A percentile compares a stretch with the other conserved stretches of the same genome.
Evolutionary conservation across 2,329 filamentous ascomycete species (phyloP).

Genomic region (Lachnellula willkommii): DNA sequence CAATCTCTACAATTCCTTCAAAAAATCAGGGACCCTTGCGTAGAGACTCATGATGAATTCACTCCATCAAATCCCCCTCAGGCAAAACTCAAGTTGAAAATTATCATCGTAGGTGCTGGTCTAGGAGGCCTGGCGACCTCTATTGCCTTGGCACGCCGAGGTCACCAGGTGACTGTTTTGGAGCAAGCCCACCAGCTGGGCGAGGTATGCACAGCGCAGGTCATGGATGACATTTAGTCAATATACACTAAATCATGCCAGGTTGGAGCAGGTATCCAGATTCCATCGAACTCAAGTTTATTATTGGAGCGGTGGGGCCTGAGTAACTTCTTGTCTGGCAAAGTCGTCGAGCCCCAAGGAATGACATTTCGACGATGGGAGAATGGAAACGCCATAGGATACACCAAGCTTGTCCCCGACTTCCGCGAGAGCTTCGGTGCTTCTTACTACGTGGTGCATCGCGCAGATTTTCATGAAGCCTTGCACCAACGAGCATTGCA

Average conservation of each 20-base stretch:
- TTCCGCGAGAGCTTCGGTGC: conserved; percentile 30
- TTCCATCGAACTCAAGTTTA: conserved; percentile 34
- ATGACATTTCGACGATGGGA: conserved; percentile 35
- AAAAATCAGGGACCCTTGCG: not conserved
- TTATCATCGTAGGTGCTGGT: conserved; percentile 33
- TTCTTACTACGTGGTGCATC: conserved; percentile 26
- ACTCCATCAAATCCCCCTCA: not conserved
- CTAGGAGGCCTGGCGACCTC: conserved; percentile 6
- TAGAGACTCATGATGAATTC: not conserved
- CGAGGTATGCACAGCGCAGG: conserved; percentile 31
- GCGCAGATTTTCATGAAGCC: conserved; percentile 15
- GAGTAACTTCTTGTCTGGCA: conserved; percentile 22
- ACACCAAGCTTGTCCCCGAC: conserved; percentile 31
- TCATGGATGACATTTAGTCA: not conserved
- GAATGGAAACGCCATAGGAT: conserved; percentile 28
- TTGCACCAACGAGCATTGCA: conserved; percentile 11
- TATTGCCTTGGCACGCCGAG: conserved; percentile 8
- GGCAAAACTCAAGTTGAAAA: conserved; percentile 10
- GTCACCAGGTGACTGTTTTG: conserved; percentile 4
- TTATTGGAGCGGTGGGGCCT: conserved; percentile 33
- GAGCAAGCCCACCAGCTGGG: conserved; percentile 7
- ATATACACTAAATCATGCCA: conserved; percentile 7
- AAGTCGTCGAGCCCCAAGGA: conserved; percentile 29
- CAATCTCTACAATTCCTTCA: conserved; percentile 10
- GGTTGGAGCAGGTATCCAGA: conserved; percentile 38